Evolutionary conservation across 192 early-diverging fungal species (phyloP).

Genomic region (Pilaira anomala): DNA sequence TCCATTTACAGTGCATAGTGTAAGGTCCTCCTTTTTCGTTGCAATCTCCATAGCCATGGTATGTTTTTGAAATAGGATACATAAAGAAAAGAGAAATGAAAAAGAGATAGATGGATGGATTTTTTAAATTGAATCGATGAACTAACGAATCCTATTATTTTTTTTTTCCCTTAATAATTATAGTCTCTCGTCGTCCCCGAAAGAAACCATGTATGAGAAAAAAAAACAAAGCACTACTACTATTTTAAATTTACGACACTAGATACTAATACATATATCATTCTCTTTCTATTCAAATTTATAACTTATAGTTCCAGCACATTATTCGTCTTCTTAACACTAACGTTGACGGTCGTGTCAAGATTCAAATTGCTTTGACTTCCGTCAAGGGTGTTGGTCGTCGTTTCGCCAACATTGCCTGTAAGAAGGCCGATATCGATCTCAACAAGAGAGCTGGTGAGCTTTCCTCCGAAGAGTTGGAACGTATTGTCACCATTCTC

Average conservation of each 20-base stretch:
- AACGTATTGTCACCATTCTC: conserved; percentile 96
- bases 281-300: background rate
- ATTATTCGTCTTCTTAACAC: conserved; percentile 99
- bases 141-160: background rate
- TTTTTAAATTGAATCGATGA: background rate
- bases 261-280: background rate
- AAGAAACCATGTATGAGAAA: conserved; percentile 59
- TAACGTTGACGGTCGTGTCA: conserved; percentile 94
- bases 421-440: conserved; percentile 99
- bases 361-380: conserved; percentile 95
- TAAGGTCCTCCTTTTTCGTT: conserved; percentile 27
- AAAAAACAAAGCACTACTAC: background rate
- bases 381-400: conserved; percentile 98
- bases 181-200: conserved; percentile 88
- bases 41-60: conserved; percentile 21
- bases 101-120: conserved; percentile 11
- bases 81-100: background rate
- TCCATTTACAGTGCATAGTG: background rate
- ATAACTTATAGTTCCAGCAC: conserved; percentile 73
- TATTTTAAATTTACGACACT: background rate
- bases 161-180: conserved; percentile 3
- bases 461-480: conserved; percentile 95
- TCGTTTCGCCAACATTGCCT: conserved; percentile 97
- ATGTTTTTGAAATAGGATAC: conserved; percentile 1
- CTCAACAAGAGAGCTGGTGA: conserved; percentile 97